Base-by-base conservation (phyloP, 2,329 filamentous ascomycete genomes). In the Plectosphaerella cucumerina region DNA sequence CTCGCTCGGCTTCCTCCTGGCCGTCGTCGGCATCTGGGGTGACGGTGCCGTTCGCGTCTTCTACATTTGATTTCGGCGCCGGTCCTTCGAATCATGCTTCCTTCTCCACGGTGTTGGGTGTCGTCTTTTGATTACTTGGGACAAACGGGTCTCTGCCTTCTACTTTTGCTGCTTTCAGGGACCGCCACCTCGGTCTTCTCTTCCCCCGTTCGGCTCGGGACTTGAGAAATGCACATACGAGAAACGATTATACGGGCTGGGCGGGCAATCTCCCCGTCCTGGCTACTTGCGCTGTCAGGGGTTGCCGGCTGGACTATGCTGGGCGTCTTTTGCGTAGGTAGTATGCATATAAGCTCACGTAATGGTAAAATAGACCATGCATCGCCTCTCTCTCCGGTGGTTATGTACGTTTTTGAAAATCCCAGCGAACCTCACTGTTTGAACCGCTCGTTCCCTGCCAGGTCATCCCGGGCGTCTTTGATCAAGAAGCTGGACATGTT, bases 381-480 rank as follows among this genome's bases (percentile, higher is more conserved):
- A 39, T 42, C 39, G 18, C 39, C 17, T 11, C 17, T 42, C 15
- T 14, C 15, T 5, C 14, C 12, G 9, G 15, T 39, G 15, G 8
- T 39, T 15, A 8, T 39, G 15, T 39, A 39, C n/a, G 15, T 39
- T 39, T n/a, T 39, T 9, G 11, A 39, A 17, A 3, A 17, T 23
- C 22, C 21, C 21, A 39, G 39, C 39, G n/a, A 20, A 34, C 34
- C 50, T 69, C 65, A 87, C 59, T 84, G 82, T 70, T 96, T 96
- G 52, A 90, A 70, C 60, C 89, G 79, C 60, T 84, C 80, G 55
- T 63, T 71, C 49, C 80, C 80, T 41, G 87, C 81, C 60, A 96
- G 78, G 60, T 96, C 92, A 61, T 95, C 87, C 62, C 88, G 82
- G 5, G 90, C 84, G 67, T 97, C 92, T 68, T 84, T 92, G 55